Conservation (phyloP, 75 land plant species). For the Isoetes taiwanensis region DNA sequence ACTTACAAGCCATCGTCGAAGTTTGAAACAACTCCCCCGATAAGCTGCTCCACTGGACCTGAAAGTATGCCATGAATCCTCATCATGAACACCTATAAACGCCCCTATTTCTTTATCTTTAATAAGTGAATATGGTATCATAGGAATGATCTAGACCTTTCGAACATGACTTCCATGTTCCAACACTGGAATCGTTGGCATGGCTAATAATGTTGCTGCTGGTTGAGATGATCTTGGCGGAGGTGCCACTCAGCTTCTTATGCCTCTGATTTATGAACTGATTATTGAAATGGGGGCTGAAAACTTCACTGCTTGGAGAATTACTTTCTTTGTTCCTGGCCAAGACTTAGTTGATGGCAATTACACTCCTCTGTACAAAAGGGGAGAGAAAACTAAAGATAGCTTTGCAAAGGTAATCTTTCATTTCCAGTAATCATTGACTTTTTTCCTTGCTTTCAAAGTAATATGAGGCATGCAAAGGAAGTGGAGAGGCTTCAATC, state of each 20-base stretch:
- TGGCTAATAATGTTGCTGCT: neutral
- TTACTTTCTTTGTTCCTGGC: constrained; percentile 2
- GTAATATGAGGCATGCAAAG: too few species aligned
- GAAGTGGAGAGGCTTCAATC: too few species aligned
- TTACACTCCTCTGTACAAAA: neutral
- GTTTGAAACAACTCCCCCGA: too few species aligned
- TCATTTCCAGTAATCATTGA: too few species aligned
- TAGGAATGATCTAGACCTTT: too few species aligned
- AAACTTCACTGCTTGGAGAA: neutral
- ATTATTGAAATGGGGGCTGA: neutral
- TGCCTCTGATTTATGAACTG: neutral
- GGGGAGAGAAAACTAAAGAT: neutral
- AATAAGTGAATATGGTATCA: too few species aligned
- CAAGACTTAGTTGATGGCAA: constrained; percentile 1
- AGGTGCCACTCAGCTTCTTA: constrained; percentile 2
- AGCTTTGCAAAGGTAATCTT: neutral
- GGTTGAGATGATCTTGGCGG: constrained; percentile 1
- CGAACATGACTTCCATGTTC: constrained; percentile 7
- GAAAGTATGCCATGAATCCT: too few species aligned
- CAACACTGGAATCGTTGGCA: constrained; percentile 1
- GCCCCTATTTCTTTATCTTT: too few species aligned
- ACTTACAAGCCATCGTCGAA: too few species aligned
- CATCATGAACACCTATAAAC: too few species aligned
- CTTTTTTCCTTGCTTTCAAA: too few species aligned
- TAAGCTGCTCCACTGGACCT: too few species aligned